Base-by-base conservation (phyloP, 192 early-diverging fungal species). In the Fimicolochytrium jonesii region DNA sequence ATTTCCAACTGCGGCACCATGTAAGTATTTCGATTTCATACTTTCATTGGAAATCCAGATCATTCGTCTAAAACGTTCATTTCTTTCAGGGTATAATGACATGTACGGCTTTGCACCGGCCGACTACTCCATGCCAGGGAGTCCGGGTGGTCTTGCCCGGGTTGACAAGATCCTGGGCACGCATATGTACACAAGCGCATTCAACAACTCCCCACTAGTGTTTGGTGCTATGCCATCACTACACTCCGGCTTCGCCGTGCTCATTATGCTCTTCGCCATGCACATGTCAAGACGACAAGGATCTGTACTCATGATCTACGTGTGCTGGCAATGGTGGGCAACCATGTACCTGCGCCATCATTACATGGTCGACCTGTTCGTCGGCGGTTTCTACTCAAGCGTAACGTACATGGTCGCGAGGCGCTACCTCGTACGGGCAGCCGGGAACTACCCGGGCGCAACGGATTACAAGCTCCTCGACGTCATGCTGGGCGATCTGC, bases 331-430 rank as follows among this genome's bases (percentile, higher is more conserved):
- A 61, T 89, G 88, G 88, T 87, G 84, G 87, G 81, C 85, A 0
- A 88, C 87, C 59, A 88, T 88, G 82, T 89, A 89, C 63, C 67
- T 88, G 6, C 79, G 81, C 0, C 88, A 88, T 59, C 87, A 89
- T 59, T 89, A 89, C 64, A 79, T 89, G 59, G 77, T 85, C 39
- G 88, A 89, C 65, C 56, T 89, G 15, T 73, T 86, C 25, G 86
- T 83, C 36, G 87, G 87, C 5, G 73, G 74, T 28, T 62, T 86
- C 25, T 89, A 87, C 68, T 80, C 87, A 4, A 66, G 78, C 6
- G 73, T 85, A 15, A 71, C 79, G 5, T 88, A 66, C 37, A 18
- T 43, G 34, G 31, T 57, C 28, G 34, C 54, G 3, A 39, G 64
- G 4, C 64, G 64, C n/a, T 57, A 46, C 29, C 64, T 66, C 23